These are phyloP conservation scores for Protostelium mycophagum DNA, from an alignment of 78 protist species.

Conservation along the genomic window DNA sequence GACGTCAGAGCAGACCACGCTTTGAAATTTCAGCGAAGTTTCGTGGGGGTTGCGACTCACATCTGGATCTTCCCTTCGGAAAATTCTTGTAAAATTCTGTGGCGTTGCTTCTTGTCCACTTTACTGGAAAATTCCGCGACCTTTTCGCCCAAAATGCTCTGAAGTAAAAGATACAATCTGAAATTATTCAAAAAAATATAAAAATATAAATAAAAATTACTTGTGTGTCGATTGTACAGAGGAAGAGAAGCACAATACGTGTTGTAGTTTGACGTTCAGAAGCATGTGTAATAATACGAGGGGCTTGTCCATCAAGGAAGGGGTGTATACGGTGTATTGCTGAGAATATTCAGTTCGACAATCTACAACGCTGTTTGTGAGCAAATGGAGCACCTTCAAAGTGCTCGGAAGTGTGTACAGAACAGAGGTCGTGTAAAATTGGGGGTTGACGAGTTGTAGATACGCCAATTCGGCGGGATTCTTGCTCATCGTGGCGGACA, in stretches of 20 bases:
- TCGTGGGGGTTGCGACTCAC: neutral
- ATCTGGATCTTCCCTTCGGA: neutral
- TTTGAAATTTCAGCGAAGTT: neutral
- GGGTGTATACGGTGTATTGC: conserved; percentile 1
- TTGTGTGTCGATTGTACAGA: neutral
- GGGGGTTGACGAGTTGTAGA: conserved; percentile 46
- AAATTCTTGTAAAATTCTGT: neutral
- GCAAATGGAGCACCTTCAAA: conserved; percentile 30
- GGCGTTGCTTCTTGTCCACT: neutral
- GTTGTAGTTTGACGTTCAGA: neutral
- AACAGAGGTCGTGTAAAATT: conserved; percentile 16
- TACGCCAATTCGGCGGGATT: conserved; percentile 50
- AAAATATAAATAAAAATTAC: neutral
- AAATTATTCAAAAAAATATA: too few species aligned
- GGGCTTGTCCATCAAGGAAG: neutral
- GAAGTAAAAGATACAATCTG: neutral
- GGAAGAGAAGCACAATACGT: neutral
- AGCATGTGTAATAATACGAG: neutral
- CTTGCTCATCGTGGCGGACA: conserved; percentile 60
- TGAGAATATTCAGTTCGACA: conserved; percentile 10
- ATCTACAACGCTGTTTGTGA: conserved; percentile 23
- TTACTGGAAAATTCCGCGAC: neutral
- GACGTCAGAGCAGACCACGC: conserved; percentile 81
- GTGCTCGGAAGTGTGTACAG: conserved; percentile 35
- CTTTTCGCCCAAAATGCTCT: neutral